Percentiles rank a stretch among this genome's conserved stretches.
Conservation (phyloP, 2,329 filamentous ascomycete genomes). For the Xylaria sp. region DNA sequence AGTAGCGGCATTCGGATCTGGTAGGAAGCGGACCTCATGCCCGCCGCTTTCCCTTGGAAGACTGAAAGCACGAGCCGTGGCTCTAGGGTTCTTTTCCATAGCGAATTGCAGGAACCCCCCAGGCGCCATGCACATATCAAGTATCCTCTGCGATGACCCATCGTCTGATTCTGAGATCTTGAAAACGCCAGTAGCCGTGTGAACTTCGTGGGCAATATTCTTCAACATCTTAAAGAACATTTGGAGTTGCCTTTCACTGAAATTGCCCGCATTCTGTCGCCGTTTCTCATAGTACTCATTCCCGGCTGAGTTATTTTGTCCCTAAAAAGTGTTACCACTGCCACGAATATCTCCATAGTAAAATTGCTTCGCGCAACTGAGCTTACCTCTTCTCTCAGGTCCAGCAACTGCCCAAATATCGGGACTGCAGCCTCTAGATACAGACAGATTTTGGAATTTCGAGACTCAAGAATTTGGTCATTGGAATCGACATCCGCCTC, state of each 20-base stretch:
- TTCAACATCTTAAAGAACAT: constrained; percentile 52
- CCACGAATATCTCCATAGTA: background rate
- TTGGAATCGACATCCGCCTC: background rate
- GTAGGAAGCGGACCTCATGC: constrained; percentile 43
- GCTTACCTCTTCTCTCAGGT: constrained; percentile 7
- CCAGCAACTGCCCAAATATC: background rate
- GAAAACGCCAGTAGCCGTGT: constrained; percentile 44
- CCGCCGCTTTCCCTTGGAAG: constrained; percentile 50
- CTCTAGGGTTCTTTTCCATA: constrained; percentile 44
- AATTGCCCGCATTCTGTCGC: constrained; percentile 45
- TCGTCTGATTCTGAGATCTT: constrained; percentile 17
- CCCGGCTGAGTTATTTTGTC: constrained; percentile 49
- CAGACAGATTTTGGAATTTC: background rate
- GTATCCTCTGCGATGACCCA: constrained; percentile 42
- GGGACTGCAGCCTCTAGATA: constrained; percentile 13
- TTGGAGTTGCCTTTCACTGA: constrained; percentile 24
- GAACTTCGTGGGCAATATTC: constrained; percentile 49
- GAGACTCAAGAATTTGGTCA: background rate
- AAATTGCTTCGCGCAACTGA: background rate
- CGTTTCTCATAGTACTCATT: constrained; percentile 51
- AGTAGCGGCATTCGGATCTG: constrained; percentile 25
- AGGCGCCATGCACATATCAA: constrained; percentile 63
- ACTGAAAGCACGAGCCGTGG: constrained; percentile 47
- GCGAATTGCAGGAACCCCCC: constrained; percentile 55
- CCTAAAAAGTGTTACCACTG: background rate